Base-by-base conservation (phyloP, 371 early-diverging fungal genomes). In the Lichtheimia hyalospora region DNA sequence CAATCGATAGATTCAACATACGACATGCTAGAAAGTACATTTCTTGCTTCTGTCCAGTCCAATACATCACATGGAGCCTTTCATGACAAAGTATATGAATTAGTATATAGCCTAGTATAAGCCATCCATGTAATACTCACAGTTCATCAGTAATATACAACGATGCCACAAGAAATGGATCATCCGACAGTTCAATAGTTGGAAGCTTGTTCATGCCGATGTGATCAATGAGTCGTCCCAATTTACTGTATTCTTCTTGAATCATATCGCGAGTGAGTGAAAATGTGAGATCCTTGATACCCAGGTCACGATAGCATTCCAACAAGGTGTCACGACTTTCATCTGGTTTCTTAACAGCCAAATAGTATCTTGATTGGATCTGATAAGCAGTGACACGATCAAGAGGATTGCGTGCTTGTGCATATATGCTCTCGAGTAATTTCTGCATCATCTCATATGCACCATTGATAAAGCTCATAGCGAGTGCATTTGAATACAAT, bases 121-220 rank as follows among this genome's bases (percentile, higher is more conserved):
- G 5, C 0, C 20, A 49, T 4, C 14, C 10, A 25, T 54, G 14
- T 40, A 13, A 8, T 18, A 57, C 68, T 63, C 63, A 72, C 75
- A 73, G 54, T 50, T 79, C 79, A 55, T 79, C 76, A 13, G 75
- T 20, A 5, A 79, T 61, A 5, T 54, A 54, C 68, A 79, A 60
- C 8, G 67, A 59, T 0, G 74, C 51, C 54, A 58, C 63, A 7
- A 74, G 49, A 13, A 54, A 60, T 3, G 46, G 34, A 40, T 70
- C 68, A 2, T 75, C 66, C 28, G 76, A 79, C 2, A 53, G 25
- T 3, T 49, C 54, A 0, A 74, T 41, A 1, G 58, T 57, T 0
- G 39, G 5, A 8, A 75, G 39, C 3, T 60, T 48, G 0, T 73
- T 68, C 10, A 70, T 39, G 3, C 72, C 74, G 0, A 69, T 57